Conservation (phyloP, 257 asterid genomes). For the Solanum paucissectum region DNA sequence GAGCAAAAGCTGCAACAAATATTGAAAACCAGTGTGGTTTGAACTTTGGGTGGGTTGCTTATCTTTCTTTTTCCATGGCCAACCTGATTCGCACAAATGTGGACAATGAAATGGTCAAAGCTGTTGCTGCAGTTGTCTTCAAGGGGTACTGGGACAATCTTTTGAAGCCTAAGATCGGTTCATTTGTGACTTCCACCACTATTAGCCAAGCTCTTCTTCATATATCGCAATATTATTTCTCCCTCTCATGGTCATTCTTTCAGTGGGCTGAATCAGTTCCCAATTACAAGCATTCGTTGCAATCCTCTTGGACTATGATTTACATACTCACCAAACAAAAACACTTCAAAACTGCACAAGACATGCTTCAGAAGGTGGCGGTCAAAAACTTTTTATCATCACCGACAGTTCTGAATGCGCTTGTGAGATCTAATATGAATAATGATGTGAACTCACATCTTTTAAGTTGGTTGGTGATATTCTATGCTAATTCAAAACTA, state of each 20-base stretch:
- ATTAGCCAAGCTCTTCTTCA: conserved; percentile 35
- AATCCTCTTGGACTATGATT: conserved; percentile 70
- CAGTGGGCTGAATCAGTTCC: conserved; percentile 78
- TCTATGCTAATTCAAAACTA: conserved; percentile 60
- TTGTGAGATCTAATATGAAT: conserved; percentile 27
- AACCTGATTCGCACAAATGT: conserved; percentile 12
- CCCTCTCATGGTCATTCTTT: conserved; percentile 57
- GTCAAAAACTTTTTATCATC: conserved; percentile 63
- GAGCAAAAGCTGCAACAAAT: neutral
- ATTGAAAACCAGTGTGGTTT: neutral
- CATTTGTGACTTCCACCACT: conserved; percentile 45
- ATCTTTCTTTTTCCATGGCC: conserved; percentile 28
- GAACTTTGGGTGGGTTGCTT: neutral
- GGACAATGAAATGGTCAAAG: conserved; percentile 35
- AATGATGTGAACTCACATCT: conserved; percentile 65
- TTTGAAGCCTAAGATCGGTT: conserved; percentile 62
- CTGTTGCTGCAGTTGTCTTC: conserved; percentile 43
- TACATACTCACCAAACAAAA: conserved; percentile 56
- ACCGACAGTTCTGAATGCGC: conserved; percentile 69
- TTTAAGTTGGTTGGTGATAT: conserved; percentile 88
- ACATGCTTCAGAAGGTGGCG: conserved; percentile 56
- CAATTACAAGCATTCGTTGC: conserved; percentile 57
- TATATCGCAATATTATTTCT: conserved; percentile 37
- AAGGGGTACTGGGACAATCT: conserved; percentile 62
- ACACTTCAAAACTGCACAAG: conserved; percentile 60